phyloP scores from a whole-genome alignment of 768 basidiomycete species.

The Boletus rufocinnamomeus region DNA sequence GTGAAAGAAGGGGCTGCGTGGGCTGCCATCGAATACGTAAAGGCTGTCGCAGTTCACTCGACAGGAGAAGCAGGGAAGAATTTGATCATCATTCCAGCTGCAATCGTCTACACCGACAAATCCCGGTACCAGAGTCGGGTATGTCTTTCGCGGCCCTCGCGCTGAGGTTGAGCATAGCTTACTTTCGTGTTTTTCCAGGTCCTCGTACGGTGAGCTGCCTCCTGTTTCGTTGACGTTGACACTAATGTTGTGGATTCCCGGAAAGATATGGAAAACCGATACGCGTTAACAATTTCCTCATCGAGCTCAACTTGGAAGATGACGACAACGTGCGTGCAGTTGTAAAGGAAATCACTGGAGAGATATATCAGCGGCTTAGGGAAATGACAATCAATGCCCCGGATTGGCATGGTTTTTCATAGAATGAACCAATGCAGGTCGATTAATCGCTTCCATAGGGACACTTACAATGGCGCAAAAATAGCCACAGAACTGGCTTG shows the following conservation, averaged over 20 bases:
- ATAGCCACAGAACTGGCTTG: conserved; percentile 59
- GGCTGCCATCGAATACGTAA: conserved; percentile 69
- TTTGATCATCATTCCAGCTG: conserved; percentile 60
- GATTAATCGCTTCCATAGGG: conserved; percentile 42
- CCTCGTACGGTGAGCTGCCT: conserved; percentile 7
- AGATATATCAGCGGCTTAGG: conserved; percentile 49
- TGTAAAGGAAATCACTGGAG: conserved; percentile 57
- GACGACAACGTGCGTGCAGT: conserved; percentile 48
- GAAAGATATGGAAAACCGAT: conserved; percentile 15
- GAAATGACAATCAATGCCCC: conserved; percentile 63
- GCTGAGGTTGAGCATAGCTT: not conserved
- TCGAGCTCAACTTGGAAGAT: conserved; percentile 1
- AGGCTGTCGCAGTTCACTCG: conserved; percentile 37
- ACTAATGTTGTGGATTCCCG: not conserved
- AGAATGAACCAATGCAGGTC: conserved; percentile 4
- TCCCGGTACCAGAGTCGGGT: conserved; percentile 60
- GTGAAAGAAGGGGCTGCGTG: conserved; percentile 65
- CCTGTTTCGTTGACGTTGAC: not conserved
- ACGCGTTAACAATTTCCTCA: conserved; percentile 5
- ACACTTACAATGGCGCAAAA: conserved; percentile 57
- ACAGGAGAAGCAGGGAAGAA: conserved; percentile 30
- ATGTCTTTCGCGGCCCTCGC: conserved; percentile 21
- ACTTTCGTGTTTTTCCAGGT: not conserved
- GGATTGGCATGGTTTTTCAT: conserved; percentile 53
- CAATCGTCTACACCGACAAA: conserved; percentile 72